Evolutionary conservation across 2,329 filamentous ascomycete species (phyloP).

Genomic region (Pestalotiopsis sp.): DNA sequence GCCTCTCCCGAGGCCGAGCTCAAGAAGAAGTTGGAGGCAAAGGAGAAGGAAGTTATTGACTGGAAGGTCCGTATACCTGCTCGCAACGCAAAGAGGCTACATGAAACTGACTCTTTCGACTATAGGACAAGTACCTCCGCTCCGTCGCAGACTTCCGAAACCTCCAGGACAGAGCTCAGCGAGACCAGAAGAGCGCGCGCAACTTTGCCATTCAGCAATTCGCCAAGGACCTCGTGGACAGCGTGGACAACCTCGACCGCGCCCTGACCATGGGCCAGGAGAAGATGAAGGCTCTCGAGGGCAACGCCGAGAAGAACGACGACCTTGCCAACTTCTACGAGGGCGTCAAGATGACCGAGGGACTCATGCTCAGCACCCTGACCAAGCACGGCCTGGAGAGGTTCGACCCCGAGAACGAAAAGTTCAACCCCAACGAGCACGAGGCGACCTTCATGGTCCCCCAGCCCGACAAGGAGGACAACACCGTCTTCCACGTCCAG

Average conservation of each 20-base stretch:
- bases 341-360: slow-evolving; percentile 94
- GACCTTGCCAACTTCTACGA: slow-evolving; percentile 83
- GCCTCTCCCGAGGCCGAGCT: slow-evolving; percentile 51
- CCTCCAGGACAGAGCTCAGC: slow-evolving; percentile 90
- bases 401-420: slow-evolving; percentile 80
- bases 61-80: slow-evolving; percentile 72
- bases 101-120: slow-evolving; percentile 9
- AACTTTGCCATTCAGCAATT: slow-evolving; percentile 97
- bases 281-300: slow-evolving; percentile 62
- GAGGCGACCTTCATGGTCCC: slow-evolving; percentile 96
- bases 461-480: slow-evolving; percentile 84
- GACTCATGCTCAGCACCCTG: slow-evolving; percentile 82
- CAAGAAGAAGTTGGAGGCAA: slow-evolving; percentile 71
- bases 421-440: slow-evolving; percentile 95
- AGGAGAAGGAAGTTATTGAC: slow-evolving; percentile 74
- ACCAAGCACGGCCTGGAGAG: slow-evolving; percentile 93
- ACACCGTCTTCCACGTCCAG: slow-evolving; percentile 88
- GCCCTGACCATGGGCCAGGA: slow-evolving; percentile 80
- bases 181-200: slow-evolving; percentile 83
- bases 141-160: slow-evolving; percentile 97
- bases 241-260: slow-evolving; percentile 95
- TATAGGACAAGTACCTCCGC: slow-evolving; percentile 90
- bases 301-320: slow-evolving; percentile 41
- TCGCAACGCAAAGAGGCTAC: not conserved
- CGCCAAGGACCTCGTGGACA: slow-evolving; percentile 92